These are phyloP conservation scores for Ophiostoma angusticollis DNA, from an alignment of 2,329 filamentous ascomycete species.

Conservation along the genomic window DNA sequence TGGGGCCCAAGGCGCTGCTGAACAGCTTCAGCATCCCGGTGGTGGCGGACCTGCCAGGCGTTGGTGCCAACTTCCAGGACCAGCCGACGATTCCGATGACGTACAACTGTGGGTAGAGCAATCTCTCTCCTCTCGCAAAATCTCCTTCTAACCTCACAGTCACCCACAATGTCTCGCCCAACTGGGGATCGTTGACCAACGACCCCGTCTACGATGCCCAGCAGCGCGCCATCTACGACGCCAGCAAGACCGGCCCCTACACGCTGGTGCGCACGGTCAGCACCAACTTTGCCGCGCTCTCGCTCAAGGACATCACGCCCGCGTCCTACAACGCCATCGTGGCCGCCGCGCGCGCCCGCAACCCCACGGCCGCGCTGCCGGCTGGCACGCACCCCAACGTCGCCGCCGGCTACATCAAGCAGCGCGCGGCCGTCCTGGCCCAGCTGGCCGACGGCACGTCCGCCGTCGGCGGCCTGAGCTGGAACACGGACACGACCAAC, in stretches of 20 bases:
- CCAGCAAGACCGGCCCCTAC: conserved; percentile 20
- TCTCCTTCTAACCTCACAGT: no score
- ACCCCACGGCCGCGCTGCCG: conserved; percentile 19
- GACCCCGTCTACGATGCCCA: conserved; percentile 23
- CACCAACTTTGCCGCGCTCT: conserved; percentile 20
- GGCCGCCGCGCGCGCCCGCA: conserved; percentile 11
- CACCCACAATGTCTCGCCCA: conserved; percentile 19
- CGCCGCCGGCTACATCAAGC: conserved; percentile 25
- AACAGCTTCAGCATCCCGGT: conserved; percentile 25
- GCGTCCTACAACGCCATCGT: conserved; percentile 17
- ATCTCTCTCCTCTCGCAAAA: no score
- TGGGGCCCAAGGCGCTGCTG: conserved; percentile 30
- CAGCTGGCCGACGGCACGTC: conserved; percentile 19
- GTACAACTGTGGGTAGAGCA: conserved; percentile 9
- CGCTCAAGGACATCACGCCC: conserved; percentile 22
- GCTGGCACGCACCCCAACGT: conserved; percentile 22
- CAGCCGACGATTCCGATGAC: conserved; percentile 17
- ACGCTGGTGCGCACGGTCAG: conserved; percentile 18
- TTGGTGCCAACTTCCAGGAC: conserved; percentile 29
- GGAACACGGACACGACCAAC: conserved; percentile 17
- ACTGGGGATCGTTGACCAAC: conserved; percentile 17
- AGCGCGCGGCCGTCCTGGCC: conserved; percentile 19
- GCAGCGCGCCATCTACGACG: conserved; percentile 20
- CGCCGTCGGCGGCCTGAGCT: conserved; percentile 19
- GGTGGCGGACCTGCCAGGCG: conserved; percentile 23